Evolutionary conservation across 2,329 filamentous ascomycete species (phyloP).

Genomic region (Onygenales sp.): DNA sequence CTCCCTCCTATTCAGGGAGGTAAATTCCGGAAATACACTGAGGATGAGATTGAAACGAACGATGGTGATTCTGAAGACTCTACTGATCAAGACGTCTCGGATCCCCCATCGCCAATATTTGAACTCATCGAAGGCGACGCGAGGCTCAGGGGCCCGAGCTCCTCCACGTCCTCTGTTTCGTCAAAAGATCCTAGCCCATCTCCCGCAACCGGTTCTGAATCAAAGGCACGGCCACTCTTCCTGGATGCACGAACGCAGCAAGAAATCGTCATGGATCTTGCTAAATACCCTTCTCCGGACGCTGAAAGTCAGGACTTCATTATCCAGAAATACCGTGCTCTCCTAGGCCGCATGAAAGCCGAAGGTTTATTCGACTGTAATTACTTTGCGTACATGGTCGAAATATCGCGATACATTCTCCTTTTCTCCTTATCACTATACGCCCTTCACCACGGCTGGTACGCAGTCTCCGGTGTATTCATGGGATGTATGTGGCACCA

Average conservation of each 20-base stretch:
- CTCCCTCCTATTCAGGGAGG: constrained; percentile 86
- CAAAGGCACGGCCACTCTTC: constrained; percentile 46
- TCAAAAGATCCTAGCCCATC: constrained; percentile 14
- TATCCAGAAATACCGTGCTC: constrained; percentile 67
- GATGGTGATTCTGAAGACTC: constrained; percentile 32
- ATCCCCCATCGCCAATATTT: constrained; percentile 49
- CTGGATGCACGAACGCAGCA: constrained; percentile 65
- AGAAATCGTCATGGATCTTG: constrained; percentile 64
- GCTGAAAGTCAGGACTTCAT: constrained; percentile 63
- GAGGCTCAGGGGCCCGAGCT: constrained; percentile 28
- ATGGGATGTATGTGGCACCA: constrained; percentile 90
- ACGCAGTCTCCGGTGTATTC: constrained; percentile 59
- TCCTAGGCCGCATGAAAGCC: constrained; percentile 61
- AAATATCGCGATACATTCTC: constrained; percentile 60
- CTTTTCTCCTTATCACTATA: constrained; percentile 55
- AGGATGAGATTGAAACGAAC: constrained; percentile 22
- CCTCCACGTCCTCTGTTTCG: constrained; percentile 19
- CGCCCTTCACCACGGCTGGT: constrained; percentile 57
- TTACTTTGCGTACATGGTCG: constrained; percentile 68
- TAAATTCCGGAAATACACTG: constrained; percentile 52
- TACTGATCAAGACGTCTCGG: constrained; percentile 47
- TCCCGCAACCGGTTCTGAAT: constrained; percentile 12
- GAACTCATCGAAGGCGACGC: constrained; percentile 39
- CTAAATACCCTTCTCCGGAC: constrained; percentile 74
- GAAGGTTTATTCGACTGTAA: constrained; percentile 78